Evolutionary conservation across 2,329 filamentous ascomycete species (phyloP), one percentile per base, ranked within the genome.

Genomic region (Aaosphaeria arxii): DNA sequence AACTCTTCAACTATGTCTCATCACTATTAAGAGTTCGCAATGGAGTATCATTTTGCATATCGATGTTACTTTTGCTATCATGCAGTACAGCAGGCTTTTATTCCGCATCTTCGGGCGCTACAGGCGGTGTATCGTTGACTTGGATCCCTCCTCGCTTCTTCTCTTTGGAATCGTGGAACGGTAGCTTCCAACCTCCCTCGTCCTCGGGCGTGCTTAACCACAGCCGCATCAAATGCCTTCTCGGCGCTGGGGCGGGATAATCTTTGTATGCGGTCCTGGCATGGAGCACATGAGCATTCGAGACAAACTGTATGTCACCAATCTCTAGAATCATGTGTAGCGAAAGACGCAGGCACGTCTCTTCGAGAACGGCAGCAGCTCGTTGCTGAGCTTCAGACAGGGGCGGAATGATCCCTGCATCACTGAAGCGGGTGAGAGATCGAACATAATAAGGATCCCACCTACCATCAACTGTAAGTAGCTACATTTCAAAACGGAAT

Each of bases 391-490:
- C 86, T 0, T 77, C 70, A 5, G 85, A 88, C 35, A 95, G 75
- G 0, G 86, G 74, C 5, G 90, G 90, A 51, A 95, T 86, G 41
- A 88, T 65, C 1, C 88, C 89, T 13, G 73, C 70, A 63, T 89
- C 83, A 0, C 83, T 88, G 74, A 92, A 94, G 30, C 89, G 82
- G 17, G 74, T 78, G 6, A 95, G 77, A 6, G 86, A 90, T 54
- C 83, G 83, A 50, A 95, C 83, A 67, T 87, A 95, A 78, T 95
- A 95, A 1, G 91, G 91, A 64, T 95, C 91, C 84, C 87, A 95
- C 62, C 74, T 78, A 38, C 30, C 29, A 1, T 30, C 9, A 42
- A 39, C 32, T 39, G 63, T 45, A 61, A 51, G 47, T 36, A 52
- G 6, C 7, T 4, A 30, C 33, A 36, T 38, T 13, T 24, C 42